phyloP scores from a whole-genome alignment of 2,329 filamentous ascomycete species.

The Colletotrichum sp. region DNA sequence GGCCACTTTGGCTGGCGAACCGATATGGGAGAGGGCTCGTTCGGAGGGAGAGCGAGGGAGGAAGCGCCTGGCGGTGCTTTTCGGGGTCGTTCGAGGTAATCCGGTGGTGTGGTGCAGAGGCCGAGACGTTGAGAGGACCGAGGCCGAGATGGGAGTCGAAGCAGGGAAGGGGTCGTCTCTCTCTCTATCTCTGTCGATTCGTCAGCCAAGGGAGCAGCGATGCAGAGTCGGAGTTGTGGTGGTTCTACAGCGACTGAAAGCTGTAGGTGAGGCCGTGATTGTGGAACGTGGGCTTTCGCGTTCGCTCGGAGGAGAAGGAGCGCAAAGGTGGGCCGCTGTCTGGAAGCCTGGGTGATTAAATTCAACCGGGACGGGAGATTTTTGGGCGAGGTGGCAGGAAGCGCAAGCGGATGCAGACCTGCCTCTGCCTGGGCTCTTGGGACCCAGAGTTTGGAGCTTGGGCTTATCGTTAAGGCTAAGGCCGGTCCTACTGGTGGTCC shows the following conservation, averaged over 20 bases:
- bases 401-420: constrained; percentile 1
- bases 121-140: not conserved
- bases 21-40: not conserved
- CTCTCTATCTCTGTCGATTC: not conserved
- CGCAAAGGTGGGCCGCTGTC: not conserved
- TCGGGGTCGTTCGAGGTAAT: not conserved
- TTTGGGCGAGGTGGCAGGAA: constrained; percentile 23
- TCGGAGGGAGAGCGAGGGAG: not conserved
- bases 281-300: not conserved
- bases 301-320: constrained; percentile 1
- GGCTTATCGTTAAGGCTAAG: constrained; percentile 12
- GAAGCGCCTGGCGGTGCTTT: not conserved
- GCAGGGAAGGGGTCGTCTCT: not conserved
- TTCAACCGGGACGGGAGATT: constrained; percentile 4
- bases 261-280: not conserved
- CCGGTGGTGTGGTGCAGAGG: not conserved
- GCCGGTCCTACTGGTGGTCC: not conserved
- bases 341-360: constrained; percentile 7
- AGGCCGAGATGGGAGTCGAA: not conserved
- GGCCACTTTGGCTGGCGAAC: constrained; percentile 11
- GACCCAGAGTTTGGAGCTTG: constrained; percentile 3
- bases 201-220: not conserved
- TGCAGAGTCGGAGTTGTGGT: not conserved
- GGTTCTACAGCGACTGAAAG: not conserved
- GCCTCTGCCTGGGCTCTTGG: not conserved